Base-by-base conservation (phyloP, 148 eudicot genomes). In the Rhododendron henanense region DNA sequence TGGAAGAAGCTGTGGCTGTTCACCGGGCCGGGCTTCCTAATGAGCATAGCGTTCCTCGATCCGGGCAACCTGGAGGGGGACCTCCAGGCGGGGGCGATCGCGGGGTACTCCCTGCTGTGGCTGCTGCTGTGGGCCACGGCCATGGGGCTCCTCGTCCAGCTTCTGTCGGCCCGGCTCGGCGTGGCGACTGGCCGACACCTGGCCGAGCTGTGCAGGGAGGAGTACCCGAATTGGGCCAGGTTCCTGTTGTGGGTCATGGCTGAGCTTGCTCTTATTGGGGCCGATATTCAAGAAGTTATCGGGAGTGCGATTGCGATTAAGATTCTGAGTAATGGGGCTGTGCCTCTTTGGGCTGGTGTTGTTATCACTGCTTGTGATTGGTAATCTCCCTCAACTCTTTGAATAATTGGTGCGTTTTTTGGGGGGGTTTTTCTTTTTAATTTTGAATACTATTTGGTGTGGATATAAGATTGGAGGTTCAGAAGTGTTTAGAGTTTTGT, bases 331-430 rank as follows among this genome's bases (percentile, higher is more conserved):
- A 85, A 89, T 85, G 98, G 98, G 5, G 85, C 91, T 86, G 83
- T 97, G 86, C 99, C 99, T 16, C 98, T 97, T 84, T 97, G 99
- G 99, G 92, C 94, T 83, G 99, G 99, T 16, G 99, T 97, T 74
- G 83, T 94, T 6, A 95, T 97, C 28, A 97, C 99, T 59, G 99
- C 98, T 28, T 88, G 88, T 87, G 99, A 97, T 86, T 97, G 98
- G 99, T 97, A 91, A 86, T 83, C 78, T 28, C 21, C 19, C 41
- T 51, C 35, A 4, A 18, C 39, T 18, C 11, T 78, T 21, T 5
- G 5, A 16, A 23, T 69, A 25, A 7, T 71, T 47, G 19, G 37
- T 14, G 35, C 6, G 4, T 3, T 25, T 74, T 75, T 75, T 79
- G 21, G 3, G 44, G 19, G 18, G 18, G 21, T 48, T 71, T 83